Evolutionary conservation across 2,329 filamentous ascomycete species (phyloP).

Genomic region (Aspergillaceae sp.): DNA sequence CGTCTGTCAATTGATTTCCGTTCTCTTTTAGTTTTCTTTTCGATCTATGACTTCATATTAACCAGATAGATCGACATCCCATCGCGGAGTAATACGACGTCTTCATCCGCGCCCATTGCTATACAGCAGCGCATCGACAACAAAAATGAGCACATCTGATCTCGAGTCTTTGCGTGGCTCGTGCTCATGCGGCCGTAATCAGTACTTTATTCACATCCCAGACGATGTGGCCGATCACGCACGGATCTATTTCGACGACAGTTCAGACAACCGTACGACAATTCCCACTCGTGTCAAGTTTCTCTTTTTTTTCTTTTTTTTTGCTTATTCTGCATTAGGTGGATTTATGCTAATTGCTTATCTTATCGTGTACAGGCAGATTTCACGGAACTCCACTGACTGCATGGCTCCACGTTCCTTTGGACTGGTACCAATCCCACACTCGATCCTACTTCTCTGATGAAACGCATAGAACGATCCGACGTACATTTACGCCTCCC

Average conservation of each 20-base stretch:
- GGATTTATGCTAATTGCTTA: no score
- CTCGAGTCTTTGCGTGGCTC: slow-evolving; percentile 57
- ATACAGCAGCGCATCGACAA: background rate
- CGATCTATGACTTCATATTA: slow-evolving; percentile 6
- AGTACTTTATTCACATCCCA: slow-evolving; percentile 67
- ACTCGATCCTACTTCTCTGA: slow-evolving; percentile 70
- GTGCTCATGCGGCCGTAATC: slow-evolving; percentile 79
- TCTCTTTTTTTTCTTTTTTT: no score
- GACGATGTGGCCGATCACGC: slow-evolving; percentile 47
- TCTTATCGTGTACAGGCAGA: slow-evolving; percentile 38
- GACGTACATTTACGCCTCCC: slow-evolving; percentile 56
- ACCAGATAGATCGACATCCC: background rate
- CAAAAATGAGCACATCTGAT: slow-evolving; percentile 2
- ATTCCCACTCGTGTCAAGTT: background rate
- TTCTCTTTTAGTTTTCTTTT: background rate
- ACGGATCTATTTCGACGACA: slow-evolving; percentile 67
- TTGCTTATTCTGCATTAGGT: no score
- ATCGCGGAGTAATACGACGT: background rate
- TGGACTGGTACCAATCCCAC: slow-evolving; percentile 68
- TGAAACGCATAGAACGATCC: slow-evolving; percentile 61
- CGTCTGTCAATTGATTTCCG: slow-evolving; percentile 8
- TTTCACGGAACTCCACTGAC: slow-evolving; percentile 64
- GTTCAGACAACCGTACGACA: slow-evolving; percentile 61
- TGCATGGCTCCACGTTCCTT: slow-evolving; percentile 73
- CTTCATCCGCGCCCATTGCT: background rate